Evolutionary conservation across 768 basidiomycete species (phyloP), one percentile per base, ranked within the genome.

Genomic region (Phlebiopsis flavidoalba): DNA sequence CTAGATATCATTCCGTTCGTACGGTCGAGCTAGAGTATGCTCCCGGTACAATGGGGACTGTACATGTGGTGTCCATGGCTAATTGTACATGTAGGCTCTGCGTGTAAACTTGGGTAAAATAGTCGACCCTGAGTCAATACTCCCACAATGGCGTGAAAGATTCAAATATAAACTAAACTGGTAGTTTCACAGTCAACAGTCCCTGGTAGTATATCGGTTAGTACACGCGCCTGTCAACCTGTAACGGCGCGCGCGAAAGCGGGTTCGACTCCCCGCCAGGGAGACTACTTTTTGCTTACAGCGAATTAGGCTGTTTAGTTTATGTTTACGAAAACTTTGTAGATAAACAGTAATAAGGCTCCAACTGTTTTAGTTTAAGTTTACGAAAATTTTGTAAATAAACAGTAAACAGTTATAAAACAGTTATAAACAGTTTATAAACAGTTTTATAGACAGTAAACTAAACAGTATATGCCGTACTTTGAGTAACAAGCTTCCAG

Each of bases 181-280:
- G n/a, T n/a, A n/a, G n/a, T n/a, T n/a, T n/a, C n/a, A 31, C 26
- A 31, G 26, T 31, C 26, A 31, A 3, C 6, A 31, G 21, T 51
- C 50, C 50, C 50, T 51, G 50, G 50, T 51, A 51, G 50, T 51
- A 51, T 51, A 51, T 51, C 50, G 50, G 50, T 51, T 51, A 51
- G 50, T 51, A 51, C 50, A 51, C 50, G 50, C 50, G 50, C 50
- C 50, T 51, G 50, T 51, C 50, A 51, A n/a, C n/a, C n/a, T 51
- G 21, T 11, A 3, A 15, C 53, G 4, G 54, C 26, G 54, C 69
- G 69, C 68, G 70, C 70, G 70, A 71, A 65, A 71, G 70, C 70
- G 67, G 70, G 70, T 71, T 71, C 70, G 70, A 71, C 67, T 71
- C 70, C 70, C 70, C 67, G 70, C 64, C 70, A 71, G 67, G 60